phyloP scores from a whole-genome alignment of 179 eudicot genomes.

The Patellifolia procumbens region DNA sequence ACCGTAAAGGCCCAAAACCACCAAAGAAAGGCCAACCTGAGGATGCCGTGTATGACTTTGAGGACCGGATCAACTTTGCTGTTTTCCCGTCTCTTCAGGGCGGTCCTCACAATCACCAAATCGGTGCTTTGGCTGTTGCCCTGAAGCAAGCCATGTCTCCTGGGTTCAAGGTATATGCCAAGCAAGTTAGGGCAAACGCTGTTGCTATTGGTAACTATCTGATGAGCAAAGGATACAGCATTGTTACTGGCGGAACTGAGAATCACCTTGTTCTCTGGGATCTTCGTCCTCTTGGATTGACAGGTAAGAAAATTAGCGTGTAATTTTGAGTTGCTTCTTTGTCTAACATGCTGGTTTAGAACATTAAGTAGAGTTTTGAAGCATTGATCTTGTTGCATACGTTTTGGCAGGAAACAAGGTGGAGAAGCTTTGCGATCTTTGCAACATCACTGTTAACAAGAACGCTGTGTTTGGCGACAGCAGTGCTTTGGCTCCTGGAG shows the following conservation, averaged over 20 bases:
- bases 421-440: conserved; percentile 91
- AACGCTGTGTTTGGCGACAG: conserved; percentile 97
- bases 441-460: conserved; percentile 97
- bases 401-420: conserved; percentile 85
- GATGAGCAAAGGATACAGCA: conserved; percentile 78
- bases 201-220: conserved; percentile 82
- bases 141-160: conserved; percentile 80
- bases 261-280: conserved; percentile 96
- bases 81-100: conserved; percentile 94
- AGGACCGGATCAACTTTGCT: conserved; percentile 87
- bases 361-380: neutral
- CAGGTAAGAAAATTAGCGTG: conserved; percentile 43
- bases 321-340: too few species aligned
- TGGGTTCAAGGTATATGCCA: conserved; percentile 90
- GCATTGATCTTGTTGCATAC: neutral
- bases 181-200: conserved; percentile 92
- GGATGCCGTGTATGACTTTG: conserved; percentile 81
- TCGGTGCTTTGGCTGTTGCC: conserved; percentile 92
- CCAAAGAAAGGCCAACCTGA: conserved; percentile 97
- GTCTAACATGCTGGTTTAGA: neutral
- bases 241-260: conserved; percentile 91
- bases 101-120: conserved; percentile 95
- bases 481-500: conserved; percentile 96
- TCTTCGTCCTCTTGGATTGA: conserved; percentile 96
- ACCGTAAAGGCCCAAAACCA: conserved; percentile 91